These are phyloP conservation scores for Ganoderma meredithae DNA, from an alignment of 1,284 basidiomycete species.

Conservation along the genomic window DNA sequence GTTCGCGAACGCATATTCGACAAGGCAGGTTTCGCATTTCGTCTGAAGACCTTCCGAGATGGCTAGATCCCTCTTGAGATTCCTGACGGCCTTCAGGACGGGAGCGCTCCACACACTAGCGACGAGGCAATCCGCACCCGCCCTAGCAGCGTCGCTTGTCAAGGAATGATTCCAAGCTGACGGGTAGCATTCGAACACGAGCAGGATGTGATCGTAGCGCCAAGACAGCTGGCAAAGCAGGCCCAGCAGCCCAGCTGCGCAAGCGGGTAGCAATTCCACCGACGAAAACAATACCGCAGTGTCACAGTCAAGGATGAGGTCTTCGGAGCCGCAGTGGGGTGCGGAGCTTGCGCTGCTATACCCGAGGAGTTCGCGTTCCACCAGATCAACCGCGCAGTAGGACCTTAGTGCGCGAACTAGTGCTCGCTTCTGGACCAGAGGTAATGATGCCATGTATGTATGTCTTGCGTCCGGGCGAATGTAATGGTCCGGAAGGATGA, in stretches of 20 bases:
- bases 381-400: conserved; percentile 57
- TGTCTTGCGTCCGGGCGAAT: conserved; percentile 51
- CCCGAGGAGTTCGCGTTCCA: conserved; percentile 64
- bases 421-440: conserved; percentile 69
- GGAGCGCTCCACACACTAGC: conserved; percentile 61
- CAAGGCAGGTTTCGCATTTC: conserved; percentile 48
- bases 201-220: conserved; percentile 59
- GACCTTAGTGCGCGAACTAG: conserved; percentile 59
- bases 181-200: conserved; percentile 74
- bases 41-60: conserved; percentile 64
- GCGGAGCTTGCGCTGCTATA: not conserved
- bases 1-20: conserved; percentile 68
- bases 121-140: conserved; percentile 40
- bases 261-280: conserved; percentile 62
- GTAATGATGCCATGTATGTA: conserved; percentile 71
- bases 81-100: conserved; percentile 69
- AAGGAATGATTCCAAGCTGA: conserved; percentile 44
- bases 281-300: conserved; percentile 63
- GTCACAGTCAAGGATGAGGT: conserved; percentile 63
- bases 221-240: conserved; percentile 59
- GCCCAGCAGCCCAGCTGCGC: conserved; percentile 50
- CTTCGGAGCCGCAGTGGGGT: conserved; percentile 29
- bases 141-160: conserved; percentile 10
- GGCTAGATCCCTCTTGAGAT: conserved; percentile 63
- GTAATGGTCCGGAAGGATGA: conserved; percentile 50